These are phyloP conservation scores for Yarrowia sp. DNA, from an alignment of 805 yeast species.

Conservation along the genomic window DNA sequence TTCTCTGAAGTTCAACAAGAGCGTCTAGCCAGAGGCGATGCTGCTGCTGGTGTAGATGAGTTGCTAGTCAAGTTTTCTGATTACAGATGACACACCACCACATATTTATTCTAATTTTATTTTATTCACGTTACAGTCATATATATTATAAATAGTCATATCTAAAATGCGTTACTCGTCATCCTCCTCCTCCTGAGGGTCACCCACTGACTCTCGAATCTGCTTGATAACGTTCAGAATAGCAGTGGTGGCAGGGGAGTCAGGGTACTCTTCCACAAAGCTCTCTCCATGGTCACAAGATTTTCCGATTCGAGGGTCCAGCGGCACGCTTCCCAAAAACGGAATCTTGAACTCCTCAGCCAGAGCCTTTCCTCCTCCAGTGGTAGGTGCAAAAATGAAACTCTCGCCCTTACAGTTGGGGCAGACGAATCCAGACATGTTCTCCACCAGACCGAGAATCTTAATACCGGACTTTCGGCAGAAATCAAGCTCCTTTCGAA, in stretches of 20 bases:
- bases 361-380: conserved; percentile 89
- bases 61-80: conserved; percentile 8
- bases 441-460: conserved; percentile 88
- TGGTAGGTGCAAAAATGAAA: conserved; percentile 86
- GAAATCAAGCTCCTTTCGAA: conserved; percentile 91
- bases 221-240: conserved; percentile 68
- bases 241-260: conserved; percentile 89
- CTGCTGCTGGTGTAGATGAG: neutral
- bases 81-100: neutral
- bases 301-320: conserved; percentile 91
- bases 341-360: conserved; percentile 77
- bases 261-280: conserved; percentile 75
- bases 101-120: conserved; percentile 5
- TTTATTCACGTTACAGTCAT: conserved; percentile 3
- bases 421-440: conserved; percentile 98
- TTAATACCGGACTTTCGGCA: conserved; percentile 87
- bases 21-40: neutral
- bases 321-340: conserved; percentile 88
- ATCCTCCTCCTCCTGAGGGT: neutral
- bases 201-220: conserved; percentile 31
- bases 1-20: conserved; percentile 8
- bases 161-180: conserved; percentile 8
- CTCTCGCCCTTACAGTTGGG: conserved; percentile 91
- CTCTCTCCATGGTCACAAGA: conserved; percentile 85
- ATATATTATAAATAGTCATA: conserved; percentile 22